phyloP scores from a whole-genome alignment of 23 red algal species.

The Gracilaria gracilis region DNA sequence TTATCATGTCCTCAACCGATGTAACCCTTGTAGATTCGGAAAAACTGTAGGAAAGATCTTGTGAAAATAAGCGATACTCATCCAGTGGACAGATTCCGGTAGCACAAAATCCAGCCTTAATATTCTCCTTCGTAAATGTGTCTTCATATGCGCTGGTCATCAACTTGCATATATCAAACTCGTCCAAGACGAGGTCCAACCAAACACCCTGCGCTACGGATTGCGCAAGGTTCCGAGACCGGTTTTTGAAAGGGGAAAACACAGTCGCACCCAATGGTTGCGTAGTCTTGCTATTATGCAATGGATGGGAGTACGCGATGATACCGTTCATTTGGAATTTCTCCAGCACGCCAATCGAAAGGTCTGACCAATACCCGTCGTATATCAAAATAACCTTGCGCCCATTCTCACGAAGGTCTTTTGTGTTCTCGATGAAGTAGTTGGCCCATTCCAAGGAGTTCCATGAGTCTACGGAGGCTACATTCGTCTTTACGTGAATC shows the following conservation, averaged over 20 bases:
- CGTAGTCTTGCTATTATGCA: neutral
- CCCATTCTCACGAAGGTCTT: neutral
- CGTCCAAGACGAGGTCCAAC: too few relatives aligned
- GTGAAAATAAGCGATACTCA: too few relatives aligned
- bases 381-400: neutral
- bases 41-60: neutral
- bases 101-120: neutral
- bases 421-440: neutral
- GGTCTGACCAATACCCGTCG: slow-evolving; percentile 12
- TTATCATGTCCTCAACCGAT: neutral
- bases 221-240: neutral
- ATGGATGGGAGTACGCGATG: neutral
- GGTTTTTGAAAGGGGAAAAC: neutral
- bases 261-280: neutral
- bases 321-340: neutral
- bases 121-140: neutral
- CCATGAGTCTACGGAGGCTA: neutral
- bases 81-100: neutral
- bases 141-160: slow-evolving; percentile 2
- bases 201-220: neutral
- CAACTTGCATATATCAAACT: neutral
- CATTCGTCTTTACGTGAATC: neutral
- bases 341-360: neutral
- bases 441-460: neutral
- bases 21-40: neutral